Percentiles rank a stretch among this genome's conserved stretches.
These are phyloP conservation scores for Wallemia ichthyophaga DNA, from an alignment of 1,284 basidiomycete genomes.

Conservation along the genomic window DNA sequence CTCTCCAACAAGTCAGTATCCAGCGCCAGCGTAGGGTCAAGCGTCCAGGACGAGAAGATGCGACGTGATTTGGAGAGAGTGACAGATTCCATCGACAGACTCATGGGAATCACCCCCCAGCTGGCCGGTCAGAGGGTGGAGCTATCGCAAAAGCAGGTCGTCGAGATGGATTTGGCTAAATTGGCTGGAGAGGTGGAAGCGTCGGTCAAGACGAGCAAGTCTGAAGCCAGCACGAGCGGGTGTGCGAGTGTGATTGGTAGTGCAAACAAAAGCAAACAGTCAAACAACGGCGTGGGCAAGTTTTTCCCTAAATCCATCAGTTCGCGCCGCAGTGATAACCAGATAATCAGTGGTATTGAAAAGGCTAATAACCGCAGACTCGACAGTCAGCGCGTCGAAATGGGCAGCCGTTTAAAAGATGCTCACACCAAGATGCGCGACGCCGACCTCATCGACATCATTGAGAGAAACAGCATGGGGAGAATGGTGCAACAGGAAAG, in stretches of 20 bases:
- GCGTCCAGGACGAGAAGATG: conserved; percentile 30
- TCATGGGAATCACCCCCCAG: conserved; percentile 53
- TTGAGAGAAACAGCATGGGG: not conserved
- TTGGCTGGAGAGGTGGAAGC: conserved; percentile 9
- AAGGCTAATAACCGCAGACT: conserved; percentile 36
- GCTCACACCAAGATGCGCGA: conserved; percentile 11
- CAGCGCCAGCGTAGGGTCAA: not conserved
- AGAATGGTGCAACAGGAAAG: conserved; percentile 4
- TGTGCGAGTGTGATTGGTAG: too few species aligned
- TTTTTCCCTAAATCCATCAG: not conserved
- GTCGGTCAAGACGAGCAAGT: conserved; percentile 3
- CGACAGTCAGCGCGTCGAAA: conserved; percentile 31
- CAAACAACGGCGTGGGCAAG: not conserved
- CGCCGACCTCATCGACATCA: not conserved
- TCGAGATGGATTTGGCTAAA: conserved; percentile 32
- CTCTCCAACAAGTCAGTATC: not conserved
- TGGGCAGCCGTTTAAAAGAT: conserved; percentile 27
- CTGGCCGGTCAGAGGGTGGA: conserved; percentile 60
- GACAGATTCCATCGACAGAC: conserved; percentile 50
- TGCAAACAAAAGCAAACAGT: too few species aligned
- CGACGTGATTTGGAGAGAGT: conserved; percentile 49
- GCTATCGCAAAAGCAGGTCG: conserved; percentile 32
- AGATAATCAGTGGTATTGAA: conserved; percentile 35
- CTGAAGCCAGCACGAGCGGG: not conserved
- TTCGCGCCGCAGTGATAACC: conserved; percentile 16